These are phyloP conservation scores for Sordariomycetes sp. DNA, from an alignment of 2,329 filamentous ascomycete species.

Conservation along the genomic window DNA sequence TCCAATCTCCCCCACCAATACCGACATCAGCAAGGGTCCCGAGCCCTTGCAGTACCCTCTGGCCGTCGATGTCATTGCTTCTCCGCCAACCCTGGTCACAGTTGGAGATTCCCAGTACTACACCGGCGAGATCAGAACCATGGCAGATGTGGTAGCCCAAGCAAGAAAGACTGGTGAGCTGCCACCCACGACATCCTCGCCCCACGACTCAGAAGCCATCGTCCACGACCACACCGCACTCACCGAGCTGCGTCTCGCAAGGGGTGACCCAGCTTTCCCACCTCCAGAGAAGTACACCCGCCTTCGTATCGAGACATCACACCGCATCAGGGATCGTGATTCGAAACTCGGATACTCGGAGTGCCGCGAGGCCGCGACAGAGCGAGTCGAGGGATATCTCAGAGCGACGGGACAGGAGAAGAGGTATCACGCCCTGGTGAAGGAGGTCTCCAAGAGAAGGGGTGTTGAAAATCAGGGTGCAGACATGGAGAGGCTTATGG, in stretches of 20 bases:
- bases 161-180: slow-evolving; percentile 21
- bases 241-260: slow-evolving; percentile 15
- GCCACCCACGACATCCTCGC: slow-evolving; percentile 17
- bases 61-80: neutral
- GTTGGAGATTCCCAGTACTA: slow-evolving; percentile 6
- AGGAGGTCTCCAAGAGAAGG: neutral
- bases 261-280: slow-evolving; percentile 8
- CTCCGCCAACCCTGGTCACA: neutral
- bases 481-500: neutral
- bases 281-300: slow-evolving; percentile 12
- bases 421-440: neutral
- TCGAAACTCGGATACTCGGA: neutral
- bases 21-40: neutral
- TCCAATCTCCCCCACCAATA: neutral
- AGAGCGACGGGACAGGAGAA: neutral
- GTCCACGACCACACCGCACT: slow-evolving; percentile 21
- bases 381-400: neutral
- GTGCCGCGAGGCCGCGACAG: neutral
- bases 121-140: slow-evolving; percentile 14
- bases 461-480: neutral
- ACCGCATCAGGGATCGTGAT: slow-evolving; percentile 24
- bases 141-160: slow-evolving; percentile 16
- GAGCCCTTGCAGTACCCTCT: neutral
- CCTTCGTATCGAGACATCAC: slow-evolving; percentile 19
- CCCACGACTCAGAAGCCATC: slow-evolving; percentile 13